Percentiles rank a stretch among this genome's conserved stretches.
Conservation (phyloP, 129 eudicot genomes). For the Lactuca sativa region DNA sequence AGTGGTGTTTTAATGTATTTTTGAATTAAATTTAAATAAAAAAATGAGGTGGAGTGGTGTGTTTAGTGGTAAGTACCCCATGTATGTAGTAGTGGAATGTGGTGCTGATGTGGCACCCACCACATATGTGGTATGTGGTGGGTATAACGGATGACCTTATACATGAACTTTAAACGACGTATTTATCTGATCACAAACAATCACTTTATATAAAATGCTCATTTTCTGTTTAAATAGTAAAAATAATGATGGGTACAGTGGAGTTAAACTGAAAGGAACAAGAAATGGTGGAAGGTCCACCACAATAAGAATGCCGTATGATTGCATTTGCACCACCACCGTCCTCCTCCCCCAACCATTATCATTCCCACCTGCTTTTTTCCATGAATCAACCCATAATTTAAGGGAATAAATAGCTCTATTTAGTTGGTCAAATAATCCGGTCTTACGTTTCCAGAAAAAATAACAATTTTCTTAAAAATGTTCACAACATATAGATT, state of each 20-base stretch:
- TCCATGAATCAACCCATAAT: slow-evolving; percentile 8
- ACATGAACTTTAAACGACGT: not conserved
- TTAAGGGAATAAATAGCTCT: slow-evolving; percentile 13
- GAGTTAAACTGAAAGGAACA: slow-evolving; percentile 30
- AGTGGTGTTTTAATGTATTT: too few relatives aligned
- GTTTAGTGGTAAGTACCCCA: too few relatives aligned
- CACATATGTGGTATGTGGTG: too few relatives aligned
- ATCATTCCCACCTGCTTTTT: slow-evolving; percentile 3
- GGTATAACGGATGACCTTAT: too few relatives aligned
- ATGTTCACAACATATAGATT: too few relatives aligned
- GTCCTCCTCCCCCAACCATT: slow-evolving; percentile 16
- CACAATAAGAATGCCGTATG: slow-evolving; percentile 30
- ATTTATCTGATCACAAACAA: not conserved
- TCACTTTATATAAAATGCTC: not conserved
- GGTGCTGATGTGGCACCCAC: too few relatives aligned
- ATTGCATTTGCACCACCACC: slow-evolving; percentile 33
- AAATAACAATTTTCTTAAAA: too few relatives aligned
- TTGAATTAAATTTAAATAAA: too few relatives aligned
- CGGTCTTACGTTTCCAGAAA: too few relatives aligned
- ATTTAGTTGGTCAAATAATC: not conserved
- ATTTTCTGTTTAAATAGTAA: not conserved
- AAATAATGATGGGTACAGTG: slow-evolving; percentile 8
- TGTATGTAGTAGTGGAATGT: too few relatives aligned
- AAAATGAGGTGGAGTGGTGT: too few relatives aligned
- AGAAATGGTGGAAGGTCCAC: slow-evolving; percentile 40